Base-by-base conservation (phyloP, 306 rosid species). In the Prinsepia uniflora region DNA sequence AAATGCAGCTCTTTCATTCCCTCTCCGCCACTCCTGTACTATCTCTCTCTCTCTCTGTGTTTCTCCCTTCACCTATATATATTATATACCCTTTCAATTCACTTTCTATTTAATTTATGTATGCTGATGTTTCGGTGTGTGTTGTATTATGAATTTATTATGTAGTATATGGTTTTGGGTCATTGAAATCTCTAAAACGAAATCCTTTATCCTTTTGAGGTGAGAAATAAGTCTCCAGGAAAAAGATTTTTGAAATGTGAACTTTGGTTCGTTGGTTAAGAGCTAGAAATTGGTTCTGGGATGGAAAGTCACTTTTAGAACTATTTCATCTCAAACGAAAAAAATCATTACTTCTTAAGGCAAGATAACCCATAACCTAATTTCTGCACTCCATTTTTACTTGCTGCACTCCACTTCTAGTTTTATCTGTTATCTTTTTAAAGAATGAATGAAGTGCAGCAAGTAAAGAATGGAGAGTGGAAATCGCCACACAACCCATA, bases 11-110 rank as follows among this genome's bases (percentile, higher is more conserved):
- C 92, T 22, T 70, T 72, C 75, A 19, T 72, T 19, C 87, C 91
- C 60, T 76, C 82, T 19, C 86, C 89, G 17, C 52, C 75, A 59
- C 73, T 71, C 71, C 71, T 74, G 98, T 92, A 88, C 71, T 70
- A 67, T 41, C 69, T 41, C 83, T 59, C 78, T 63, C 63, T 48
- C 79, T 71, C 65, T 49, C 70, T 60, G 65, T 67, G 20, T 39
- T 20, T 18, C 18, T 54, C 18, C 56, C 19, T 30, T 3, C 36
- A 30, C 36, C 36, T 30, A 30, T 30, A 30, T 30, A 30, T 30
- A 30, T 30, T 30, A 30, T 3, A 30, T 3, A 30, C 36, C 1
- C 36, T 30, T 3, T 1, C 7, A n/a, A 49, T 5, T 48, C 30
- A 30, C 43, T 2, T 19, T 30, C 14, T 44, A 43, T 40, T 39